Conservation (phyloP, 2,329 filamentous ascomycete genomes). For the Canariomyces notabilis region DNA sequence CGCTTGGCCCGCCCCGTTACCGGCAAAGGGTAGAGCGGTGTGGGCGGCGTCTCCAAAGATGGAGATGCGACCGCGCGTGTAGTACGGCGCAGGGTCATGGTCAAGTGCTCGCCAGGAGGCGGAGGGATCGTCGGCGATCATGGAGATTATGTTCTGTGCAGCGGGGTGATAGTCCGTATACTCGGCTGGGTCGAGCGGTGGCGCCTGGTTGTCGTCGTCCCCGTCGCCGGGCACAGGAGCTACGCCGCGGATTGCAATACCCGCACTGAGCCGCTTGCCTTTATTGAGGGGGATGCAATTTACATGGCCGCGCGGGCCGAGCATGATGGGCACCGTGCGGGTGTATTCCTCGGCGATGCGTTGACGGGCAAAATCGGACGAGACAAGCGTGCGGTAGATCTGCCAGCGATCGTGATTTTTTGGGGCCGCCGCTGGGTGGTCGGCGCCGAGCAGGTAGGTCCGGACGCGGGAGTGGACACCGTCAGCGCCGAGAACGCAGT, state of each 20-base stretch:
- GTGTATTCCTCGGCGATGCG: conserved; percentile 29
- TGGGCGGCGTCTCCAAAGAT: conserved; percentile 34
- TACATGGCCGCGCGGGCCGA: conserved; percentile 30
- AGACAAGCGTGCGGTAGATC: conserved; percentile 26
- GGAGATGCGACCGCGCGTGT: conserved; percentile 24
- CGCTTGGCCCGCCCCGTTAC: conserved; percentile 35
- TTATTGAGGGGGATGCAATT: conserved; percentile 33
- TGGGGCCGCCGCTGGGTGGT: conserved; percentile 28
- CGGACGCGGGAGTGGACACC: conserved; percentile 32
- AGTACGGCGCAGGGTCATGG: conserved; percentile 32
- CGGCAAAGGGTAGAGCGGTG: conserved; percentile 32
- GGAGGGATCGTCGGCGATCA: conserved; percentile 29
- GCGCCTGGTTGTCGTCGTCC: background rate
- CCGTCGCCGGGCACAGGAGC: background rate
- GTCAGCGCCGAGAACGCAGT: conserved; percentile 34
- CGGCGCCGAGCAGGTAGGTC: conserved; percentile 27
- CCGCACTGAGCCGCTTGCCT: conserved; percentile 31
- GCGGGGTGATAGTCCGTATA: conserved; percentile 31
- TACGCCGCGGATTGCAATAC: conserved; percentile 30
- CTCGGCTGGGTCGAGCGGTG: conserved; percentile 24
- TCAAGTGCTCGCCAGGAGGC: conserved; percentile 31
- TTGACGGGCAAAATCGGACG: conserved; percentile 25
- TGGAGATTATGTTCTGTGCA: conserved; percentile 28
- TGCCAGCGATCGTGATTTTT: conserved; percentile 33
- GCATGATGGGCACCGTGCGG: conserved; percentile 30